Base-by-base conservation (phyloP, 352 stramenopile species). In the Phytopythium vexans region DNA sequence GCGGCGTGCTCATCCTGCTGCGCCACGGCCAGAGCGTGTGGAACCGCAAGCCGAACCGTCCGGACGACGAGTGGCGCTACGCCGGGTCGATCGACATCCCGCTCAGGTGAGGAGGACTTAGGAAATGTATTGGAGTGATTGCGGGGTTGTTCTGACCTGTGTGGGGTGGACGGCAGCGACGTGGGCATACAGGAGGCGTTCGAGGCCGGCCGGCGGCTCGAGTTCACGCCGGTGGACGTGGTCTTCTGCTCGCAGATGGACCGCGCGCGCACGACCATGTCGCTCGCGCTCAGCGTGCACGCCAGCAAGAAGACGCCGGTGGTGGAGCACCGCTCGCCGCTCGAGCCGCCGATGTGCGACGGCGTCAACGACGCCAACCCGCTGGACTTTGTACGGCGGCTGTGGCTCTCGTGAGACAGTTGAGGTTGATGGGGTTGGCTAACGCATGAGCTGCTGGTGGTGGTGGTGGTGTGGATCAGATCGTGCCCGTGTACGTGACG, bases 231-330 rank as follows among this genome's bases (percentile, higher is more conserved):
- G 9, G 81, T 93, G 46, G 83, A 93, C 60, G 56, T 93, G 34
- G 83, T 93, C 27, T 93, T 93, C 59, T 91, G 81, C 68, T 93
- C 83, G 38, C 78, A 93, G 49, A 89, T 91, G 83, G 83, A 93
- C 51, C 83, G 83, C 38, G 83, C 83, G 37, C 77, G 81, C 36
- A 76, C 80, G 15, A 93, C 83, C 21, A 71, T 93, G 56, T 86
- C 80, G 50, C 65, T 93, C 31, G 82, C 82, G 49, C 68, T 93
- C 7, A 91, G 80, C 55, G 73, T 89, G 31, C 82, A 93, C 58
- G 81, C 80, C 14, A 93, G 82, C 60, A 86, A 81, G 59, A 90
- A 89, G 65, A 93, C 82, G 8, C 82, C 82, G 0, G 77, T 93
- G 21, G 76, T 90, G 32, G 74, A 91, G 54, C 77, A 93, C 64